Base-by-base conservation (phyloP, 83 land plant genomes). In the Thuja plicata region DNA sequence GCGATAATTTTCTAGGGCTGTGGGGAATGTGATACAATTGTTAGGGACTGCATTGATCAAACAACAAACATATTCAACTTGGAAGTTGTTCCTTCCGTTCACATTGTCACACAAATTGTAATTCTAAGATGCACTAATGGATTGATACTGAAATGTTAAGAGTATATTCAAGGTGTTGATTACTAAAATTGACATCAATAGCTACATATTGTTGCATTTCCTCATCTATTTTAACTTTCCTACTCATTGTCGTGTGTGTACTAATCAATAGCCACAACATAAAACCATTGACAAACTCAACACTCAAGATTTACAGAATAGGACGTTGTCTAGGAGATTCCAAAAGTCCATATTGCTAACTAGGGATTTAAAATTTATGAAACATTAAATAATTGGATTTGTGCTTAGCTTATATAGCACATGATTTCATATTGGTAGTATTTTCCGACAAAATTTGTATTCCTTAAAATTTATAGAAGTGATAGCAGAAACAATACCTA, bases 401-500 rank as follows among this genome's bases (percentile, higher is more conserved):
- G 32, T 16, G 0, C 5, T 55, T 38, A 87, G 35, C 60, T 16
- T 55, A 17, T 55, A 32, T 37, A 60, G 81, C 16, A 52, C 32
- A 85, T 16, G 34, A 7, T 38, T 48, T 13, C 24, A 32, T 37
- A 86, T 54, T 55, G 24, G 27, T 27, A 55, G 40, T 37, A 86
- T 54, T 54, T 55, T 24, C 40, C 71, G 19, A 6, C 34, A 4
- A n/a, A 71, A 12, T 71, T n/a, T 71, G 5, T 5, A 71, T 71
- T n/a, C 76, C 34, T 71, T 71, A n/a, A 71, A 71, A 10, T 71
- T 71, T 86, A 60, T 21, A 38, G 16, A 3, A 34, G 41, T 35
- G 54, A 87, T 6, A 86, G 48, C 40, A 41, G 48, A 55, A 85
- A 91, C 5, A 57, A 89, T 90, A 89, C 97, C 90, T 91, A 91